Evolutionary conservation across 2,329 filamentous ascomycete genomes (phyloP), one percentile per base, ranked within the genome.

Genomic region (Fusarium floridanum): DNA sequence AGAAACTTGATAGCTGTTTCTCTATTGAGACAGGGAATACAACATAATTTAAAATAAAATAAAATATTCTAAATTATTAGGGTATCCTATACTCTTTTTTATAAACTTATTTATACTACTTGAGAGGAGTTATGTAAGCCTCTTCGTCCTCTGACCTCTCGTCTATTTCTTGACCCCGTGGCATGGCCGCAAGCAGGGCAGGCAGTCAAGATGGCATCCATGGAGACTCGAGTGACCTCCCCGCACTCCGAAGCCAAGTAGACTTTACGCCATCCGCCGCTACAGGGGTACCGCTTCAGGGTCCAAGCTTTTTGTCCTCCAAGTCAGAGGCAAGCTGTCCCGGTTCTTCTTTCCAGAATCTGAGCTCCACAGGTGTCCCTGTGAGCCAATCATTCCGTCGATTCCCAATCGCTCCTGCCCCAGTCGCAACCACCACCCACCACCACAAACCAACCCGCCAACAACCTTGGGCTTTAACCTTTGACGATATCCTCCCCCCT

Each of bases 391-490:
- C 64, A 64, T 24, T 20, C 24, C 6, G 12, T n/a, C 61, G 57
- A 68, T 63, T 59, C 59, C 62, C 68, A 78, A 72, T 76, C 61
- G 66, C 71, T 76, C 62, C 59, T 64, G 68, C 76, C 74, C 73
- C 76, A 73, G 71, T 69, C 72, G 67, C 72, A 75, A 72, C 70
- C 66, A 69, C 66, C 63, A 76, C 72, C 64, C 59, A 64, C 60
- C 61, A 70, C 62, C 75, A 75, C 75, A 66, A 75, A 71, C 67
- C 68, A 65, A 71, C 71, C 73, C 61, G 67, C 66, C 67, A 67
- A 71, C 70, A 55, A 75, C 61, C 69, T 73, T 71, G 72, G 72
- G 72, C 69, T 69, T 71, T 63, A 70, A 63, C 63, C 66, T 68
- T 64, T 53, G 70, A 75, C 66, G 64, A 66, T 66, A 62, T 57